These are phyloP conservation scores for Betula pendula DNA, from an alignment of 306 rosid genomes.

Conservation along the genomic window DNA sequence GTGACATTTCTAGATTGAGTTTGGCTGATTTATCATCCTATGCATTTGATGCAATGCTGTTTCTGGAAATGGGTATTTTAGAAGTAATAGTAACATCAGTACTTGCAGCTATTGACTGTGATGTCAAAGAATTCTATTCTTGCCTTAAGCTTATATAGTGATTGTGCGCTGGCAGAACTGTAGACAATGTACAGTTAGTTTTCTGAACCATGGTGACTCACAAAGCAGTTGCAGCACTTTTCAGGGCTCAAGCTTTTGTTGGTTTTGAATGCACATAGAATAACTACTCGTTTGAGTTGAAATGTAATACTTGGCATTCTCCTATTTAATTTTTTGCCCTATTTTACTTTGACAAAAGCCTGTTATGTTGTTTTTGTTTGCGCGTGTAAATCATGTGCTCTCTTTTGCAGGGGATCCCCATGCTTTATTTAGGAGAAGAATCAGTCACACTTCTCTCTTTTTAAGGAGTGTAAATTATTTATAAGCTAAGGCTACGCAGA, in stretches of 20 bases:
- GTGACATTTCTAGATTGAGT: neutral
- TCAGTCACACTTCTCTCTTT: neutral
- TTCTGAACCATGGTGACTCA: neutral
- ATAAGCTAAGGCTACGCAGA: neutral
- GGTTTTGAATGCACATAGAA: neutral
- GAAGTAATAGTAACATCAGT: neutral
- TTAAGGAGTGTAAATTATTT: neutral
- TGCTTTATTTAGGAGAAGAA: constrained; percentile 3
- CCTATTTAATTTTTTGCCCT: neutral
- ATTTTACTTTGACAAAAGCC: neutral
- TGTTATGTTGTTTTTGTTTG: neutral
- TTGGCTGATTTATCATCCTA: neutral
- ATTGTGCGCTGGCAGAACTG: neutral
- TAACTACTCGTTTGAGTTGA: neutral
- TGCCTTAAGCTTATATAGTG: neutral
- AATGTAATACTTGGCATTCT: neutral
- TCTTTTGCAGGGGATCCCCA: neutral
- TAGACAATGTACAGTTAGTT: neutral
- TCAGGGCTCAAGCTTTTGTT: neutral
- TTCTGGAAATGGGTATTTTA: neutral
- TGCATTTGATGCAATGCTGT: neutral
- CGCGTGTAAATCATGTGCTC: neutral
- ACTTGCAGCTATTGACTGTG: neutral
- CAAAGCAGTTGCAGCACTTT: neutral
- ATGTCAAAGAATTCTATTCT: neutral